phyloP scores from a whole-genome alignment of 768 basidiomycete genomes.

The Tulasnella sp. region DNA sequence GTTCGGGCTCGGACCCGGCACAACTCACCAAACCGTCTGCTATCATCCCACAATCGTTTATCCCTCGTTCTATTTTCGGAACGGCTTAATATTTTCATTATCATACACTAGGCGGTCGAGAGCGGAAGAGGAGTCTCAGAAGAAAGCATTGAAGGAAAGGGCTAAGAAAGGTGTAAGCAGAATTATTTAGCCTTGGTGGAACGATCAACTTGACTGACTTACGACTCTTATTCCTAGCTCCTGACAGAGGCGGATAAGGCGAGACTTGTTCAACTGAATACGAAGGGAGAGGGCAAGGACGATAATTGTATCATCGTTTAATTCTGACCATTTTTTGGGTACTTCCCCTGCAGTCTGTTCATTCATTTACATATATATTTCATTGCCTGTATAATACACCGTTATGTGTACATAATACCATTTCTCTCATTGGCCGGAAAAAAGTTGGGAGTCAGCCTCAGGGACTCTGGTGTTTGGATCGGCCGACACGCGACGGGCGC shows the following conservation, averaged over 20 bases:
- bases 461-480: no score
- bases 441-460: no score
- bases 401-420: no score
- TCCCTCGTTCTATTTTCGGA: slow-evolving; percentile 57
- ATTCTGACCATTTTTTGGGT: no score
- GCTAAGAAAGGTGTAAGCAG: slow-evolving; percentile 61
- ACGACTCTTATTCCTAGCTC: slow-evolving; percentile 29
- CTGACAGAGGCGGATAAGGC: slow-evolving; percentile 54
- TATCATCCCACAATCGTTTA: slow-evolving; percentile 37
- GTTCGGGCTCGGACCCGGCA: slow-evolving; percentile 26
- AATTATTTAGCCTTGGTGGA: not conserved
- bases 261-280: slow-evolving; percentile 44
- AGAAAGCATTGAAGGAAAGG: slow-evolving; percentile 59
- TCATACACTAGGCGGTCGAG: slow-evolving; percentile 4
- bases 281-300: slow-evolving; percentile 32
- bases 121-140: slow-evolving; percentile 58
- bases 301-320: slow-evolving; percentile 53
- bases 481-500: no score
- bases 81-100: slow-evolving; percentile 41
- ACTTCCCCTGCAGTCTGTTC: no score
- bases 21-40: slow-evolving; percentile 13
- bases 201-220: not conserved
- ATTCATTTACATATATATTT: no score
- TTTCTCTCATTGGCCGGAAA: no score
- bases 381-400: no score